Base-by-base conservation (phyloP, 805 yeast species). In the Starmerella sp. region DNA sequence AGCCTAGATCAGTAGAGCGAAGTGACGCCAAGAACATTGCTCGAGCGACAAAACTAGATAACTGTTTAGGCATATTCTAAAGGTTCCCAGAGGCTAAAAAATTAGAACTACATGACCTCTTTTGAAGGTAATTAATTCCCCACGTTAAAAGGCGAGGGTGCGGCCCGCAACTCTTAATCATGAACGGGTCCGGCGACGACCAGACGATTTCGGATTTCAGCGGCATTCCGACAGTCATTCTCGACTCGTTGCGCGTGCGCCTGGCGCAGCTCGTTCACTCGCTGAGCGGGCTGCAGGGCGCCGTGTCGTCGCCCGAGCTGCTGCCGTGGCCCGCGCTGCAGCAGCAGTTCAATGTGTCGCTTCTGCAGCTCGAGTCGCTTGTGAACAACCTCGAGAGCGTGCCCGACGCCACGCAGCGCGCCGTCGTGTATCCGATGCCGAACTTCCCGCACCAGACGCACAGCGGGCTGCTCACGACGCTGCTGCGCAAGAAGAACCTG, bases 371-470 rank as follows among this genome's bases (percentile, higher is more conserved):
- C 46, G 78, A 79, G 44, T 82, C 95, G 2, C 77, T 91, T n/a
- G 80, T 95, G 0, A 69, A 78, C 6, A 82, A 87, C 1, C 66
- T 93, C 29, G 80, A 82, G 42, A 75, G 76, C 53, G 81, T 83
- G 63, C 75, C 79, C 6, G 83, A 77, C 3, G 68, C 77, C 0
- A 71, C 93, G 30, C 76, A 77, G 46, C 69, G 78, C 5, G 82
- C 95, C 0, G 88, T 86, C 51, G 90, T 82, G 1, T 91, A 80
- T 64, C 98, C 98, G 1, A 72, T 86, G 53, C 84, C 90, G 0
- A 77, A 77, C 22, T 93, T 91, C 66, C 97, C 97, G 8, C 80
- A 95, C 0, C 78, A 87, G 0, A 84, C 86, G 45, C 90, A 86
- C 60, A 90, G 86, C 63, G 86, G 88, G 2, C 74, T 93, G 37